These are phyloP conservation scores for Lachancea mirantina DNA, from an alignment of 805 yeast species.

Conservation along the genomic window DNA sequence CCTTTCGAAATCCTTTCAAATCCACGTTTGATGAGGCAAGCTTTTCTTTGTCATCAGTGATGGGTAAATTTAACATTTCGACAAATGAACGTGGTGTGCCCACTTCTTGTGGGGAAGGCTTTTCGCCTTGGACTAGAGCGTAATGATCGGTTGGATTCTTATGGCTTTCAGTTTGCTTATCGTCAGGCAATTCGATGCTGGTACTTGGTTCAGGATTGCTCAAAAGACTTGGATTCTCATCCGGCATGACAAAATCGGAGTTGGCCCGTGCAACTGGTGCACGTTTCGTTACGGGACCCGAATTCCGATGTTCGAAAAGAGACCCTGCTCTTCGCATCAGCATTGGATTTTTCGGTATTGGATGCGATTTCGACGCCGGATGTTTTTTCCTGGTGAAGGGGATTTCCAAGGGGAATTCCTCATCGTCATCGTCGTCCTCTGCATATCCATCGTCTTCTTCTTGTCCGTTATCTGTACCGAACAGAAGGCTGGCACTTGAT, in stretches of 20 bases:
- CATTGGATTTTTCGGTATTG: not conserved
- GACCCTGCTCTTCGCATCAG: constrained; percentile 3
- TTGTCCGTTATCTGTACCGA: constrained; percentile 7
- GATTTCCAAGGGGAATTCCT: constrained; percentile 23
- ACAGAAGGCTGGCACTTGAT: constrained; percentile 3
- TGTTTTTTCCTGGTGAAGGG: constrained; percentile 13
- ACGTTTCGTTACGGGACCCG: constrained; percentile 1
- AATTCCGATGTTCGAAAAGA: constrained; percentile 6
- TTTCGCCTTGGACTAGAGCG: constrained; percentile 5
- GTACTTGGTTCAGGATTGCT: not conserved
- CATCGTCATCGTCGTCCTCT: constrained; percentile 27
- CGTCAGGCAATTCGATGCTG: not conserved
- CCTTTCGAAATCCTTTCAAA: too few relatives aligned
- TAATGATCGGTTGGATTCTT: constrained; percentile 4
- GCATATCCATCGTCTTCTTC: constrained; percentile 25
- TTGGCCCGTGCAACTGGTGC: constrained; percentile 1
- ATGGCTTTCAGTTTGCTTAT: constrained; percentile 1
- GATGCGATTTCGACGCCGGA: not conserved
- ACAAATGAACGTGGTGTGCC: constrained; percentile 24
- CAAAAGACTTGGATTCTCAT: constrained; percentile 1
- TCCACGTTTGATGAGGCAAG: too few relatives aligned
- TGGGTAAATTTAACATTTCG: constrained; percentile 18
- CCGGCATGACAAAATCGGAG: constrained; percentile 1
- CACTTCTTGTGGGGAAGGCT: constrained; percentile 9
- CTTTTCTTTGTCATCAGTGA: too few relatives aligned